Evolutionary conservation across 306 rosid genomes (phyloP), one percentile per base, ranked within the genome.

Genomic region (Gastrolobium villosum): DNA sequence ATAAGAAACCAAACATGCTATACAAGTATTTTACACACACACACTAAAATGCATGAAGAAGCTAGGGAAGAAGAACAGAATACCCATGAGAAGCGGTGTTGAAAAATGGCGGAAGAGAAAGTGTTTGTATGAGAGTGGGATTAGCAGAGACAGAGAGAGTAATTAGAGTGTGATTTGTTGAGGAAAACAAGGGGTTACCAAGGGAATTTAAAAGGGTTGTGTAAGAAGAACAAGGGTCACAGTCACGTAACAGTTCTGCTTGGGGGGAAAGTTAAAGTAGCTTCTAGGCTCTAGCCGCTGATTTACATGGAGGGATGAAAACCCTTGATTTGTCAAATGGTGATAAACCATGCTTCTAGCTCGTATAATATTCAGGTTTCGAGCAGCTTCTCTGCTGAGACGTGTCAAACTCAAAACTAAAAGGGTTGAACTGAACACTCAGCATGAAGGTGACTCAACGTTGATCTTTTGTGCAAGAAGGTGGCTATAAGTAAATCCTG

Each of bases 211-310:
- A 79, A 72, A 55, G 69, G 43, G 34, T 15, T 5, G 9, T 40
- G 36, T n/a, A 53, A 1, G 32, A 79, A 81, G 31, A 61, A 26
- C 4, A 26, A 0, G 39, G 41, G 80, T 54, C 59, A 10, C 37
- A 45, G 83, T 39, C 84, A 70, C 86, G 84, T 82, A 77, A 35
- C 39, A 1, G 20, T 14, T 62, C 2, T 82, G 28, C 88, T 86
- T 69, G 90, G 65, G 32, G 7, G 28, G 81, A 72, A 85, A 74
- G 86, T 86, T 20, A 69, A 77, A 80, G 62, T 37, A 3, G 28
- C 66, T 52, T 48, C 4, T 31, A 10, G 86, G 89, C 81, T 48
- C 4, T 31, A 10, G 86, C 90, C 81, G 89, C 81, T 26, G 84
- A 46, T 69, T 65, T 84, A 31, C 0, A 3, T 20, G 34, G 41